A percentile compares a stretch with the other conserved stretches of the same genome.
Conservation (phyloP, 352 stramenopile genomes). For the Globisporangium yorkense region DNA sequence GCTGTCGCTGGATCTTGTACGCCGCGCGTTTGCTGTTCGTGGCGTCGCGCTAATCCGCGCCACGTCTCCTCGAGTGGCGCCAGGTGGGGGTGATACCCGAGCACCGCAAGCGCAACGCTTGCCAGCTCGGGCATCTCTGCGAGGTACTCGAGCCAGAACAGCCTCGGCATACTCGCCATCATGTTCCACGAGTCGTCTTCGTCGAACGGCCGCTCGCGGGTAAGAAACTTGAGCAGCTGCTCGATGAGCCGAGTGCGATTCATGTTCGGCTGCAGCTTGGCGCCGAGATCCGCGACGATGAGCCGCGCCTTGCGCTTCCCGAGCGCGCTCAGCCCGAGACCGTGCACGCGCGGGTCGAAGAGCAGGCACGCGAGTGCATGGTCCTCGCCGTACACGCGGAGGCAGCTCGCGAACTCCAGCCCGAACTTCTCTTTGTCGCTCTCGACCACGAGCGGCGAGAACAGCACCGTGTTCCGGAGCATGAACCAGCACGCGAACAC, state of each 20-base stretch:
- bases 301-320: conserved; percentile 23
- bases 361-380: conserved; percentile 26
- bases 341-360: conserved; percentile 29
- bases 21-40: background rate
- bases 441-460: conserved; percentile 9
- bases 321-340: conserved; percentile 23
- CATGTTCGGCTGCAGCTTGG: conserved; percentile 10
- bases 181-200: conserved; percentile 33
- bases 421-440: conserved; percentile 19
- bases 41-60: conserved; percentile 6
- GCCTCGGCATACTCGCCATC: conserved; percentile 30
- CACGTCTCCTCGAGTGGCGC: conserved; percentile 25
- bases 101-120: conserved; percentile 23
- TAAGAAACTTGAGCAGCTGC: conserved; percentile 33
- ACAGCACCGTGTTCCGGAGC: conserved; percentile 10
- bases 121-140: conserved; percentile 25
- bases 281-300: conserved; percentile 16
- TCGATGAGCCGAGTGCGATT: conserved; percentile 23
- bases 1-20: no score
- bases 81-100: conserved; percentile 24
- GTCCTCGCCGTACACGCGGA: conserved; percentile 16
- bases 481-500: conserved; percentile 27
- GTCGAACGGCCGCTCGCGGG: conserved; percentile 29
- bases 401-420: conserved; percentile 12
- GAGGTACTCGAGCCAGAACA: conserved; percentile 41